A percentile compares a stretch with the other conserved stretches of the same genome.
phyloP scores from a whole-genome alignment of 331 rosid species.

The Pyracantha coccinea region DNA sequence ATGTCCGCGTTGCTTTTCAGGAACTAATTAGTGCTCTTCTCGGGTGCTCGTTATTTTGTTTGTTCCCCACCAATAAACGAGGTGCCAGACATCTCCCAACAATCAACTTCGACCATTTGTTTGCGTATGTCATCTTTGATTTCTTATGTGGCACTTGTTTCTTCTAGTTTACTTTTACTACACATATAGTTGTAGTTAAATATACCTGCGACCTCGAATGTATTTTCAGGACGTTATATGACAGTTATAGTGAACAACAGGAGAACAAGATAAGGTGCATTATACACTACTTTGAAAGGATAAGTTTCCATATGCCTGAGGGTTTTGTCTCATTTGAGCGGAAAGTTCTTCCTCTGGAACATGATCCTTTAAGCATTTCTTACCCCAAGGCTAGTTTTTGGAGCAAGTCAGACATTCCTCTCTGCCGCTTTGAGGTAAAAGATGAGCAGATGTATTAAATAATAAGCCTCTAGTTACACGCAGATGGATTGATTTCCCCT shows the following conservation, averaged over 20 bases:
- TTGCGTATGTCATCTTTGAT: conserved; percentile 53
- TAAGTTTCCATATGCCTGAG: conserved; percentile 50
- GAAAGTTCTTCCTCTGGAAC: conserved; percentile 63
- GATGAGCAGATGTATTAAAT: background rate
- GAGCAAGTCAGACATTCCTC: conserved; percentile 58
- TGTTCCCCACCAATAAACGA: conserved; percentile 65
- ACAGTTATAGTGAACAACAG: conserved; percentile 43
- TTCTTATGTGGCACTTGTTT: conserved; percentile 4
- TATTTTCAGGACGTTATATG: conserved; percentile 57
- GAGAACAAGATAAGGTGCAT: conserved; percentile 80
- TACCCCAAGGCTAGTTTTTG: conserved; percentile 58
- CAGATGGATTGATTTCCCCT: conserved; percentile 5
- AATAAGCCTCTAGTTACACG: conserved; percentile 4
- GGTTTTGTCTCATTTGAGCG: conserved; percentile 84
- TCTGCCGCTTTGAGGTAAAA: conserved; percentile 71
- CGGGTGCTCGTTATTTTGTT: conserved; percentile 73
- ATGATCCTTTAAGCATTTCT: conserved; percentile 30
- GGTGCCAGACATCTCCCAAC: conserved; percentile 42
- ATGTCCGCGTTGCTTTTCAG: conserved; percentile 38
- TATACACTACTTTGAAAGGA: conserved; percentile 77
- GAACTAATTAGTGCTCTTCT: conserved; percentile 86
- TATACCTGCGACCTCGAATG: background rate
- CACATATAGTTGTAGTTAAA: background rate
- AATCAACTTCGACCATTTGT: conserved; percentile 72
- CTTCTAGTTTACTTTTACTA: background rate